Percentiles rank a stretch among this genome's conserved stretches.
Evolutionary conservation across 139 green algal species (phyloP).

Genomic region (Coelastrella sp.): DNA sequence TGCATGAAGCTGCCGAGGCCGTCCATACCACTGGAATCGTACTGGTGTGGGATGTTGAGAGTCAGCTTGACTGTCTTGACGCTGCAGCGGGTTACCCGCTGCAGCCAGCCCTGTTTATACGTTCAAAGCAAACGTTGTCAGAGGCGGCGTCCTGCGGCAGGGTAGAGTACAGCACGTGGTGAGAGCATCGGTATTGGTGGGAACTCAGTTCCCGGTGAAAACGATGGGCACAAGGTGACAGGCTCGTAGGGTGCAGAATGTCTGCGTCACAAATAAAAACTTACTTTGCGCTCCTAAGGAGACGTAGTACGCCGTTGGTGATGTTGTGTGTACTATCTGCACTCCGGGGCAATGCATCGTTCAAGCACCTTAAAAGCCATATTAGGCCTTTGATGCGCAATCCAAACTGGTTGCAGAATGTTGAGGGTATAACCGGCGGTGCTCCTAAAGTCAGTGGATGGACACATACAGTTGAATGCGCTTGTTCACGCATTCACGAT

Average conservation of each 20-base stretch:
- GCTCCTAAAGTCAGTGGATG: neutral
- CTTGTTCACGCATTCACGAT: neutral
- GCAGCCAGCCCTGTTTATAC: neutral
- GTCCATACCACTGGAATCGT: slow-evolving; percentile 15
- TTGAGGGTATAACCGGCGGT: neutral
- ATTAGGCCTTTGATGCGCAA: neutral
- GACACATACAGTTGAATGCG: slow-evolving; percentile 4
- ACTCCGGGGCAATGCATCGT: neutral
- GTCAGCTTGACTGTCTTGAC: neutral
- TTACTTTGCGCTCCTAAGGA: slow-evolving; percentile 10
- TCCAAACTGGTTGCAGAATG: neutral
- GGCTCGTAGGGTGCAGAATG: too few species aligned
- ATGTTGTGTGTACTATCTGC: slow-evolving; percentile 5
- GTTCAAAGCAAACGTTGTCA: too few species aligned
- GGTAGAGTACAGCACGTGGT: neutral
- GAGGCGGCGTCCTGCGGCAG: too few species aligned
- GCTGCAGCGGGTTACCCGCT: neutral
- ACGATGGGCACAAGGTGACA: too few species aligned
- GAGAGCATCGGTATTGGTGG: neutral
- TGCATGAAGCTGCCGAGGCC: neutral
- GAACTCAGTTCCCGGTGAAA: neutral
- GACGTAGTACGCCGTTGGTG: slow-evolving; percentile 14
- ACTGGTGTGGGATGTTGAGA: neutral
- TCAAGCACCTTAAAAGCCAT: neutral
- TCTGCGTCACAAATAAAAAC: neutral